Base-by-base conservation (phyloP, 441 rosid species). In the California macrophylla region DNA sequence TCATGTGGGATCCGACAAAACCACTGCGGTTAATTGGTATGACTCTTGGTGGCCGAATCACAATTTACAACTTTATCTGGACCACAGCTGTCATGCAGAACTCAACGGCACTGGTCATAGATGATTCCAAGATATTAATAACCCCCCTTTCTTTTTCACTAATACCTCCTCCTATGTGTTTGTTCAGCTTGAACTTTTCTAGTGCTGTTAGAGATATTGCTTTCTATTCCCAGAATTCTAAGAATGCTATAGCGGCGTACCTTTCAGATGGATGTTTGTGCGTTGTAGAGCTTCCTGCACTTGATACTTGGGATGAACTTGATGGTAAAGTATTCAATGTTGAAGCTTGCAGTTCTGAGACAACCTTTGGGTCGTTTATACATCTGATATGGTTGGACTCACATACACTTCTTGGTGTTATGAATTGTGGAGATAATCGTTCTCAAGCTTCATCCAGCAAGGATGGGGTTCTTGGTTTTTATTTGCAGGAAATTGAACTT, bases 1-100 rank as follows among this genome's bases (percentile, higher is more conserved):
- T 89, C 76, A 86, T 89, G 93, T 93, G 97, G 98, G 89, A 93
- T 86, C 98, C 98, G 61, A 84, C 89, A 71, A 91, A 87, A 82
- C 87, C 96, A 10, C 73, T 82, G 70, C 96, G 88, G 79, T 82
- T 93, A 74, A 74, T 88, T 54, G 86, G 87, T 80, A 91, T 96
- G 98, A 88, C 93, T 70, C 84, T 81, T 73, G 72, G 80, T 62
- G 98, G 95, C 68, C 84, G 83, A 78, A 75, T 87, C 66, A 85
- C 89, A 5, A 70, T 79, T 70, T 86, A 79, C 83, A 85, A 86
- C 74, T 91, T 89, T 76, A 75, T 85, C 62, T 91, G 96, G 95
- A 79, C 79, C 56, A 84, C 89, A 68, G 93, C 96, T 36, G 87
- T 93, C 69, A 82, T 70, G 79, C 93, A 85, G 66, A 87, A 88